Conservation (phyloP, 2,329 filamentous ascomycete species). For the Ophiocordyceps robertsii region DNA sequence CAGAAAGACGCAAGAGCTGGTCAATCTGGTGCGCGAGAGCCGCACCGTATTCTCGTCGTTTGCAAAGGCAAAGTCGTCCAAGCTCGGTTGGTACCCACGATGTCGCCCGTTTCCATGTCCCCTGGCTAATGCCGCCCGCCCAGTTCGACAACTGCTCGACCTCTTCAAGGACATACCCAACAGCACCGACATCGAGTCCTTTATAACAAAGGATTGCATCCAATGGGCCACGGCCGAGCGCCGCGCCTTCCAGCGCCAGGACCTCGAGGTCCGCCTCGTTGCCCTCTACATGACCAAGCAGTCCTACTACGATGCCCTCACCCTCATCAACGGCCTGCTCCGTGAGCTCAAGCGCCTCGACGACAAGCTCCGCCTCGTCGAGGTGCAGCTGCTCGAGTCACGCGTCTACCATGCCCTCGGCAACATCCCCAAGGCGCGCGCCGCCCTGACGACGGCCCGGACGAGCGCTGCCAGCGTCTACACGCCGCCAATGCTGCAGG, state of each 20-base stretch:
- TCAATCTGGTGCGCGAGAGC: slow-evolving; percentile 80
- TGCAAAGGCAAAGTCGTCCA: slow-evolving; percentile 97
- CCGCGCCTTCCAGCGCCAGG: slow-evolving; percentile 91
- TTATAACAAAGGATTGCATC: slow-evolving; percentile 97
- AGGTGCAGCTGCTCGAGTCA: slow-evolving; percentile 95
- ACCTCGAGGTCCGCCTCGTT: slow-evolving; percentile 91
- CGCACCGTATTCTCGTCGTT: slow-evolving; percentile 87
- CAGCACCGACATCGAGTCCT: slow-evolving; percentile 85
- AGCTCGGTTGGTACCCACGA: slow-evolving; percentile 57
- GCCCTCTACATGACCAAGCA: slow-evolving; percentile 93
- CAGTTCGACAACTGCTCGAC: slow-evolving; percentile 93
- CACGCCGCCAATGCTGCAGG: slow-evolving; percentile 87
- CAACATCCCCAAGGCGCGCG: slow-evolving; percentile 90
- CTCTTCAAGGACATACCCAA: slow-evolving; percentile 89
- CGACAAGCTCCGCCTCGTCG: slow-evolving; percentile 94
- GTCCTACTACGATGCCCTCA: slow-evolving; percentile 92
- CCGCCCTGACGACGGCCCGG: slow-evolving; percentile 83
- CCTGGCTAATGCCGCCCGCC: slow-evolving; percentile 1
- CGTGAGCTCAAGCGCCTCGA: slow-evolving; percentile 96
- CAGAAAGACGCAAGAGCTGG: slow-evolving; percentile 71
- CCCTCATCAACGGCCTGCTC: slow-evolving; percentile 89
- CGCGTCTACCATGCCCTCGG: slow-evolving; percentile 94
- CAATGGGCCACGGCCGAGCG: slow-evolving; percentile 96
- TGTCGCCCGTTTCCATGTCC: background rate
- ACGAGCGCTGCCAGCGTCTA: slow-evolving; percentile 96